Percentiles rank a stretch among this genome's conserved stretches.
Conservation (phyloP, 371 early-diverging fungal genomes). For the Thermomucor indicae-seudaticae region DNA sequence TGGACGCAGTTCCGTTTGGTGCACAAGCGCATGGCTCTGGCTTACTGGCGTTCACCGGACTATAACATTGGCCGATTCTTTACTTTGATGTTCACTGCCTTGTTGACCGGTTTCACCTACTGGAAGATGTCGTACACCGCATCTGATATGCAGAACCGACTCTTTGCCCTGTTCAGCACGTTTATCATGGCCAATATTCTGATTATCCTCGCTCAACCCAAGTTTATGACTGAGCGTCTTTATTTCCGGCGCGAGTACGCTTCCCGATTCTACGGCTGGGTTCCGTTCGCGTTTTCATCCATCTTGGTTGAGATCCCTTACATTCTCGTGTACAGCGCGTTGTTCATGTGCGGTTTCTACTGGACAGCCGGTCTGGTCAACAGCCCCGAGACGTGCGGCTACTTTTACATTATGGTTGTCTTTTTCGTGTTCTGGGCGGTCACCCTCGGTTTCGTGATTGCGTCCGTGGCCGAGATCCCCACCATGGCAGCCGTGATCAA, state of each 20-base stretch:
- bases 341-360: constrained; percentile 56
- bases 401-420: constrained; percentile 53
- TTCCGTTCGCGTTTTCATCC: constrained; percentile 48
- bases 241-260: constrained; percentile 65
- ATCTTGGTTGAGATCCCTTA: constrained; percentile 53
- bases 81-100: constrained; percentile 31
- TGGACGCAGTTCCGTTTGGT: constrained; percentile 39
- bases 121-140: constrained; percentile 45
- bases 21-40: constrained; percentile 39
- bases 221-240: constrained; percentile 61
- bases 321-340: constrained; percentile 34
- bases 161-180: constrained; percentile 64
- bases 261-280: constrained; percentile 63
- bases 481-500: constrained; percentile 59
- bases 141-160: constrained; percentile 57
- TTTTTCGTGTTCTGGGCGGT: constrained; percentile 57
- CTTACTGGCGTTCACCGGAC: constrained; percentile 53
- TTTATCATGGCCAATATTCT: constrained; percentile 47
- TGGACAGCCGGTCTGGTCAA: constrained; percentile 61
- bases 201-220: constrained; percentile 40
- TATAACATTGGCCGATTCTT: constrained; percentile 56
- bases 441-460: constrained; percentile 64
- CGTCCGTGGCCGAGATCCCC: constrained; percentile 27
- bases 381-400: constrained; percentile 38
- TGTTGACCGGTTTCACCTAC: constrained; percentile 53